phyloP scores from a whole-genome alignment of 2,329 filamentous ascomycete genomes.

The Alternaria viburni region DNA sequence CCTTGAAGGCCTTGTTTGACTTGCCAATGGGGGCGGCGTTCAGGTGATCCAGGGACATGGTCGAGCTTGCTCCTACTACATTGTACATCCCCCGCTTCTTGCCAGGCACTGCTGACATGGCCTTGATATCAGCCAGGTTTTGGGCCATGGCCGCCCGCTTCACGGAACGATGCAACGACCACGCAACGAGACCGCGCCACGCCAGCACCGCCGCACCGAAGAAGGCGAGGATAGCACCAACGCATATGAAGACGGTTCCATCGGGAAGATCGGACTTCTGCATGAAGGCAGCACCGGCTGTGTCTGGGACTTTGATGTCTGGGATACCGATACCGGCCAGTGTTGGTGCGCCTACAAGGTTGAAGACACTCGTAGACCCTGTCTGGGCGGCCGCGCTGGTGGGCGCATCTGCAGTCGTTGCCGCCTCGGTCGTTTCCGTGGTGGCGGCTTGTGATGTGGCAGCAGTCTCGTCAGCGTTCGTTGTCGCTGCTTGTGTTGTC shows the following conservation, averaged over 20 bases:
- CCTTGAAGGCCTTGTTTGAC: conserved; percentile 39
- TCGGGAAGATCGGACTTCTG: conserved; percentile 83
- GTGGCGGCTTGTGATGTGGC: conserved; percentile 24
- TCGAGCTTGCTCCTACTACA: conserved; percentile 57
- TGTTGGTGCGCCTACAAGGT: conserved; percentile 50
- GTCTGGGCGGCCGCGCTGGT: conserved; percentile 19
- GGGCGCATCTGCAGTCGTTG: conserved; percentile 16
- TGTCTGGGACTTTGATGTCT: conserved; percentile 79
- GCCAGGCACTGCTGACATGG: conserved; percentile 55
- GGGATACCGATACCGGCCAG: conserved; percentile 67
- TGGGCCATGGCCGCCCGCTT: conserved; percentile 82
- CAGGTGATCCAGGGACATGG: conserved; percentile 62
- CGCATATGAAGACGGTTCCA: conserved; percentile 94
- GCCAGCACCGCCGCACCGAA: conserved; percentile 80
- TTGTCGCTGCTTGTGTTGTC: conserved; percentile 1
- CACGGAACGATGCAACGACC: conserved; percentile 90
- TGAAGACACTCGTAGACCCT: conserved; percentile 47
- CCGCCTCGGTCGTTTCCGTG: conserved; percentile 15
- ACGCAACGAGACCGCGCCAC: conserved; percentile 88
- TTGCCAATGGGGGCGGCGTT: conserved; percentile 44
- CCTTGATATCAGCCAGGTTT: conserved; percentile 72
- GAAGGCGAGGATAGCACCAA: conserved; percentile 85
- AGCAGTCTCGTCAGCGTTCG: conserved; percentile 5
- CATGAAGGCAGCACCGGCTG: conserved; percentile 87
- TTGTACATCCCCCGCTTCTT: conserved; percentile 52